phyloP scores from a whole-genome alignment of 805 yeast genomes.

The Suhomyces sp. region DNA sequence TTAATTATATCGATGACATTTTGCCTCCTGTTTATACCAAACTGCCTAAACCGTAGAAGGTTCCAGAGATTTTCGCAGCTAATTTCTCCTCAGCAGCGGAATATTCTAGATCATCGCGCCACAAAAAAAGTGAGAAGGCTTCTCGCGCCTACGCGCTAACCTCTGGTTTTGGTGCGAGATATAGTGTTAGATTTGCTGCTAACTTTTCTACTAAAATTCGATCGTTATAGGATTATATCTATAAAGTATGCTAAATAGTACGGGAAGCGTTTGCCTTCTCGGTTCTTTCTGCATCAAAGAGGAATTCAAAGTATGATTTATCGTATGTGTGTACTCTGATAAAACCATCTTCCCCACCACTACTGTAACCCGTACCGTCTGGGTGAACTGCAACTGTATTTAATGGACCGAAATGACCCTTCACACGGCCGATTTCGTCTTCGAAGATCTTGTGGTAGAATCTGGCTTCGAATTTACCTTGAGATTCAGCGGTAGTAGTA shows the following conservation, averaged over 20 bases:
- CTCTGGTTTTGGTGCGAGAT: not conserved
- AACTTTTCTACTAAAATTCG: not conserved
- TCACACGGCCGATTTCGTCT: slow-evolving; percentile 95
- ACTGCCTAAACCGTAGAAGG: not conserved
- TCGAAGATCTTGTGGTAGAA: slow-evolving; percentile 92
- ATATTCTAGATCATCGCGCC: slow-evolving; percentile 1
- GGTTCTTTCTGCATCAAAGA: slow-evolving; percentile 79
- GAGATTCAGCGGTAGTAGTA: slow-evolving; percentile 90
- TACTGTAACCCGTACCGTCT: slow-evolving; percentile 86
- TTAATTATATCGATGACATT: not conserved
- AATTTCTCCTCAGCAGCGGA: not conserved
- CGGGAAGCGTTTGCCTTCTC: slow-evolving; percentile 44
- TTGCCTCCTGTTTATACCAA: not conserved
- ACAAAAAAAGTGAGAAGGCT: not conserved
- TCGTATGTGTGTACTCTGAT: slow-evolving; percentile 93
- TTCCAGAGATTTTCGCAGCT: slow-evolving; percentile 3
- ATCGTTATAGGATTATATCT: not conserved
- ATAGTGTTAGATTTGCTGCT: too few species aligned
- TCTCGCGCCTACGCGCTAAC: not conserved
- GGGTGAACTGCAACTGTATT: slow-evolving; percentile 94
- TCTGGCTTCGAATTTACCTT: slow-evolving; percentile 96
- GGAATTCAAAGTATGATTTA: slow-evolving; percentile 87
- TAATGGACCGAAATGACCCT: slow-evolving; percentile 99
- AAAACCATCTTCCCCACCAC: slow-evolving; percentile 98
- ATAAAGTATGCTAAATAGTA: slow-evolving; percentile 4